Evolutionary conservation across 2,329 filamentous ascomycete species (phyloP).

Genomic region (Penicillium sclerotigenum): DNA sequence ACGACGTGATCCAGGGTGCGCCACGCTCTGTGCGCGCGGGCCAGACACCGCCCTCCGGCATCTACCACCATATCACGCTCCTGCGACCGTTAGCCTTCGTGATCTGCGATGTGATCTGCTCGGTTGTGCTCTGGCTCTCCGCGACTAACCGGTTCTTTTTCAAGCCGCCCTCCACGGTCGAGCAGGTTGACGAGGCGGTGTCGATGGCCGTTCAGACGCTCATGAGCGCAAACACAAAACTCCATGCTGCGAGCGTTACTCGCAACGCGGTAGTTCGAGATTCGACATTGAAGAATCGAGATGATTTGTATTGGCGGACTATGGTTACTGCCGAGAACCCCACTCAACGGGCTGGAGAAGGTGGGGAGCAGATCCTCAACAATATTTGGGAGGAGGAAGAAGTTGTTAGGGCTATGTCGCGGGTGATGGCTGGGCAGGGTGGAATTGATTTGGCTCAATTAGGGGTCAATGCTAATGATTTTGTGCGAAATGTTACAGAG

Average conservation of each 20-base stretch:
- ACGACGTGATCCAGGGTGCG: constrained; percentile 51
- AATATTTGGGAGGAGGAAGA: constrained; percentile 68
- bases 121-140: constrained; percentile 67
- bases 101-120: constrained; percentile 61
- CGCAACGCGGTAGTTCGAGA: constrained; percentile 78
- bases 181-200: constrained; percentile 60
- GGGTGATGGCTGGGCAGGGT: constrained; percentile 68
- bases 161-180: constrained; percentile 57
- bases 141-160: constrained; percentile 77
- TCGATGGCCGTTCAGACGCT: constrained; percentile 53
- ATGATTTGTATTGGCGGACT: constrained; percentile 69
- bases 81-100: constrained; percentile 64
- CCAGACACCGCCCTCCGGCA: constrained; percentile 57
- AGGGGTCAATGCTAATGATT: constrained; percentile 43
- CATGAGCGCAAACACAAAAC: constrained; percentile 59
- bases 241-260: constrained; percentile 70
- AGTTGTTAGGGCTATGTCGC: constrained; percentile 62
- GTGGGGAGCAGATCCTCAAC: constrained; percentile 41
- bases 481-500: constrained; percentile 44
- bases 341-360: constrained; percentile 52
- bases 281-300: constrained; percentile 62
- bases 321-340: constrained; percentile 58
- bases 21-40: constrained; percentile 62
- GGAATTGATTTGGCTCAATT: constrained; percentile 43
- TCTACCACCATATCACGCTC: constrained; percentile 49